Base-by-base conservation (phyloP, 306 rosid species). In the Sicyos baderoa region DNA sequence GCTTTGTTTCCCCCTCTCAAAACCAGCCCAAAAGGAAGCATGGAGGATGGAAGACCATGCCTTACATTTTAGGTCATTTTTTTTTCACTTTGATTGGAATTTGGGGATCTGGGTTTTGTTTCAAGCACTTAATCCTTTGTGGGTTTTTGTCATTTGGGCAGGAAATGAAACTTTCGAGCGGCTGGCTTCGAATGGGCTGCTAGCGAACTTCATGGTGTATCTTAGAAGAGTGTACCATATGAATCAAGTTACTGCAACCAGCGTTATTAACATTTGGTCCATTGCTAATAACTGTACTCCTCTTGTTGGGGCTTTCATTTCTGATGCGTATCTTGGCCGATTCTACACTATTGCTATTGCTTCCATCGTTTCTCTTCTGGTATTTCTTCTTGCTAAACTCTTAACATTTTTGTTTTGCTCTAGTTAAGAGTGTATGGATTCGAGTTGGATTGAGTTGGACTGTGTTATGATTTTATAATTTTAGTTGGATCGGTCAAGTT, bases 1-100 rank as follows among this genome's bases (percentile, higher is more conserved):
- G 9, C 60, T 2, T 6, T 11, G 37, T 6, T 57, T 57, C 40
- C 25, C 25, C 63, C 3, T 14, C 65, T 29, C 45, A 53, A 74
- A n/a, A n/a, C n/a, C n/a, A n/a, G n/a, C n/a, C n/a, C n/a, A n/a
- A n/a, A n/a, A 72, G 37, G 76, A 86, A 81, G 55, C 87, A 86
- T 10, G 97, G 95, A 47, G 97, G 96, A 73, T 89, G 96, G 96
- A 91, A 75, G 85, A 88, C 96, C 79, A 80, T 91, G 86, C 89
- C 96, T 73, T 91, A 70, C 71, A 85, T 91, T 70, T 66, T 89
- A 79, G 97, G 65, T 54, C 6, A 9, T 54, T 14, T 54, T 54
- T 22, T 54, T 10, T 9, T 54, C 29, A 5, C 0, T 54, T 54
- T 9, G 9, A 7, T 54, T 54, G 6, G 6, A n/a, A n/a, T 21